A percentile compares a stretch with the other conserved stretches of the same genome.
Conservation (phyloP, 2,329 filamentous ascomycete species). For the Fusarium newnesense region DNA sequence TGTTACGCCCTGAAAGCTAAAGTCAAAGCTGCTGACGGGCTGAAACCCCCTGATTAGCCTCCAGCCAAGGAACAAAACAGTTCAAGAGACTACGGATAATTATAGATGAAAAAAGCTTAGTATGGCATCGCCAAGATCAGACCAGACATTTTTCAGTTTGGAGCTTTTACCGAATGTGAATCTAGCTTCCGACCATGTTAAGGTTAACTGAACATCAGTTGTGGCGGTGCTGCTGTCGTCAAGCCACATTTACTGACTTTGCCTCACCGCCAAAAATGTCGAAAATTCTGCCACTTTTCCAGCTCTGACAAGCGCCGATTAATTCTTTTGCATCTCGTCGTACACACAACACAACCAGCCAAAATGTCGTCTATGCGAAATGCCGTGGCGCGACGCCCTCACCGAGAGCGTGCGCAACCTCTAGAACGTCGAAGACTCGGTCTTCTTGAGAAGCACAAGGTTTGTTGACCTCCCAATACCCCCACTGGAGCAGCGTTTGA, state of each 20-base stretch:
- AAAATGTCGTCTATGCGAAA: slow-evolving; percentile 70
- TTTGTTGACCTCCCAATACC: slow-evolving; percentile 45
- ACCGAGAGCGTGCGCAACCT: slow-evolving; percentile 90
- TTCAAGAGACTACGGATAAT: neutral
- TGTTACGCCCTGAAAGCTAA: slow-evolving; percentile 1
- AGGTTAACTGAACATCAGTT: slow-evolving; percentile 20
- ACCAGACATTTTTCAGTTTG: neutral
- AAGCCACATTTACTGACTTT: slow-evolving; percentile 24
- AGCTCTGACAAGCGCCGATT: slow-evolving; percentile 7
- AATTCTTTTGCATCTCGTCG: slow-evolving; percentile 15
- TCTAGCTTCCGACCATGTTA: slow-evolving; percentile 15
- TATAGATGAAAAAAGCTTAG: slow-evolving; percentile 9
- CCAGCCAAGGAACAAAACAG: neutral
- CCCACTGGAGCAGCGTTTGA: slow-evolving; percentile 23
- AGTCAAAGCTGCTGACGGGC: slow-evolving; percentile 7
- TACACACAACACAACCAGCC: neutral
- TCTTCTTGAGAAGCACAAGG: slow-evolving; percentile 95
- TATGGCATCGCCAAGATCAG: neutral
- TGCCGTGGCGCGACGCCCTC: slow-evolving; percentile 81
- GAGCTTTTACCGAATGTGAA: neutral
- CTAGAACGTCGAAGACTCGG: slow-evolving; percentile 86
- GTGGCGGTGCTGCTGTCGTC: slow-evolving; percentile 1
- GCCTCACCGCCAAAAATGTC: slow-evolving; percentile 53
- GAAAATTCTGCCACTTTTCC: slow-evolving; percentile 49
- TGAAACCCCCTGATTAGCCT: slow-evolving; percentile 21